Percentiles rank a stretch among this genome's conserved stretches.
phyloP scores from a whole-genome alignment of 352 stramenopile species.

The Phytophthora aleatoria region DNA sequence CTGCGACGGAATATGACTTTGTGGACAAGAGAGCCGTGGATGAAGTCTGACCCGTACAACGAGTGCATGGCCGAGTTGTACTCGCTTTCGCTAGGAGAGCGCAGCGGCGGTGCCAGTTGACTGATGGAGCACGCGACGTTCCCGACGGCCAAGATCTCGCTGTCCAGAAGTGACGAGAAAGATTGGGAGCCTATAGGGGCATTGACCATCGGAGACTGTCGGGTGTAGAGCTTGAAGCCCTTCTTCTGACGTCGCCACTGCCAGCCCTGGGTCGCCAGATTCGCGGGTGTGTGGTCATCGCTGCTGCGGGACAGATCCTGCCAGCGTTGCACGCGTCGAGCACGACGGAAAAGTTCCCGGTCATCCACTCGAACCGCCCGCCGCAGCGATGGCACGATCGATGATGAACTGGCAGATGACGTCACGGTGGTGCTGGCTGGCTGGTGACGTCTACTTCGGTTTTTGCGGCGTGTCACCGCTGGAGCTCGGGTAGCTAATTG shows the following conservation, averaged over 20 bases:
- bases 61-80: conserved; percentile 48
- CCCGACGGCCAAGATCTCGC: conserved; percentile 33
- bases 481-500: conserved; percentile 5
- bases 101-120: conserved; percentile 24
- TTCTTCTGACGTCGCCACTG: conserved; percentile 28
- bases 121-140: conserved; percentile 29
- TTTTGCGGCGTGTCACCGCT: conserved; percentile 11
- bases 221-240: conserved; percentile 34
- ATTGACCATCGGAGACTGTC: conserved; percentile 22
- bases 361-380: conserved; percentile 28
- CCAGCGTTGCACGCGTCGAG: conserved; percentile 28
- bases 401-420: neutral
- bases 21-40: conserved; percentile 51
- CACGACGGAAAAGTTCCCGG: conserved; percentile 33
- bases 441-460: conserved; percentile 9
- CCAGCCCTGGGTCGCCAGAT: conserved; percentile 22
- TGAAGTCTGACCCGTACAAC: conserved; percentile 48
- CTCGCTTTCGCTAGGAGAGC: conserved; percentile 33
- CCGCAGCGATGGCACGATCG: conserved; percentile 2
- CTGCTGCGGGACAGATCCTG: conserved; percentile 26
- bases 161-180: conserved; percentile 17
- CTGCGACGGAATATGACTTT: conserved; percentile 18
- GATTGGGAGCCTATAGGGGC: neutral
- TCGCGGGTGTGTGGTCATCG: conserved; percentile 11
- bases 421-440: conserved; percentile 7